phyloP scores from a whole-genome alignment of 2,329 filamentous ascomycete genomes.

The Talaromyces sp. region DNA sequence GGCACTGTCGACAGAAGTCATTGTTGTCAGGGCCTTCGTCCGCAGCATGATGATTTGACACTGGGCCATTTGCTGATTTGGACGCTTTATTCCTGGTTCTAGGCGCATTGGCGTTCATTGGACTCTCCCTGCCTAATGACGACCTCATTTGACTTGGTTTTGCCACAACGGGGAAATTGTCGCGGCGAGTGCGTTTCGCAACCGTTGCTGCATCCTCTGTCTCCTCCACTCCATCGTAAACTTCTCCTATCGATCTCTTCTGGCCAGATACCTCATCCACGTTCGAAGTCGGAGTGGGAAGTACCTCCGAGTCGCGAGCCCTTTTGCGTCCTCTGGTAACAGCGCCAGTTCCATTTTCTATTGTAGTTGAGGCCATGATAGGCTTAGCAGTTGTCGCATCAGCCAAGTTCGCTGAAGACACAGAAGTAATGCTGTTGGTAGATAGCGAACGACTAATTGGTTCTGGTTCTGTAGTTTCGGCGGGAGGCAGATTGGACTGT shows the following conservation, averaged over 20 bases:
- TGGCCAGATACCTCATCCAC: conserved; percentile 26
- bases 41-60: not conserved
- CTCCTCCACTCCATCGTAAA: conserved; percentile 32
- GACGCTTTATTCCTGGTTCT: conserved; percentile 5
- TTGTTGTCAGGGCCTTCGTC: conserved; percentile 64
- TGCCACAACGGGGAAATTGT: conserved; percentile 26
- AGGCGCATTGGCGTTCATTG: not conserved
- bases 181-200: conserved; percentile 31
- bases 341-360: conserved; percentile 9
- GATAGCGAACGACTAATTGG: conserved; percentile 26
- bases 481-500: conserved; percentile 10
- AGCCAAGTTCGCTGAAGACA: conserved; percentile 43
- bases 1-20: conserved; percentile 85
- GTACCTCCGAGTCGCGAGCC: conserved; percentile 18
- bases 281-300: not conserved
- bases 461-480: conserved; percentile 14
- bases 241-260: conserved; percentile 32
- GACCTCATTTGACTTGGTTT: conserved; percentile 30
- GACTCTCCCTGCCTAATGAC: conserved; percentile 23
- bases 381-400: conserved; percentile 28
- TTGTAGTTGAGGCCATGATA: conserved; percentile 1
- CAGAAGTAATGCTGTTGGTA: conserved; percentile 34
- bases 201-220: conserved; percentile 18
- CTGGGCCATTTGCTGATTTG: not conserved
- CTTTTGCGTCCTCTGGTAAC: conserved; percentile 19